Conservation (phyloP, 331 rosid species). For the Quercus lobata region DNA sequence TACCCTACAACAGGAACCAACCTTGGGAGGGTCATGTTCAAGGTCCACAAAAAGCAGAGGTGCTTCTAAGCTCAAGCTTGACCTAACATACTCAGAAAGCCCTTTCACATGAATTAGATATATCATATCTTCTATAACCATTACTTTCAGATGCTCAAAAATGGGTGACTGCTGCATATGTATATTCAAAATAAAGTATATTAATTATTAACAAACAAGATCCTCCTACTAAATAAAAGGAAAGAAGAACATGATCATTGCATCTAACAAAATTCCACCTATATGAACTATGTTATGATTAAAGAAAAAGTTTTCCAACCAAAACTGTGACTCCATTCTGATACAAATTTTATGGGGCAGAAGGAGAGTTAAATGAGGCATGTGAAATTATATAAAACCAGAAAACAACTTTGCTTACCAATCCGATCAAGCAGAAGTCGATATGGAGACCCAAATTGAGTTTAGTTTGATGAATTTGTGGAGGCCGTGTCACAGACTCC, state of each 20-base stretch:
- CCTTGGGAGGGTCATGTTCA: slow-evolving; percentile 73
- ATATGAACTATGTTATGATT: background rate
- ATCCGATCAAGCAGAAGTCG: background rate
- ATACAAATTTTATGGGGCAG: background rate
- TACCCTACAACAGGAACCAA: slow-evolving; percentile 10
- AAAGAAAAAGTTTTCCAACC: background rate
- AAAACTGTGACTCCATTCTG: background rate
- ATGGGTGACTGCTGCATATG: slow-evolving; percentile 40
- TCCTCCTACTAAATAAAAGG: background rate
- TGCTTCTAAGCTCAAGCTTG: slow-evolving; percentile 43
- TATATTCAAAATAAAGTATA: background rate
- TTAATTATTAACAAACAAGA: background rate
- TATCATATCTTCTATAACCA: slow-evolving; percentile 85
- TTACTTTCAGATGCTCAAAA: slow-evolving; percentile 54
- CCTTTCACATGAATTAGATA: slow-evolving; percentile 59
- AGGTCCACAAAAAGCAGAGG: slow-evolving; percentile 69
- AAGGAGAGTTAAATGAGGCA: background rate
- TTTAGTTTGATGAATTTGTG: background rate
- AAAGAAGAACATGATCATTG: background rate
- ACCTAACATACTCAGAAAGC: slow-evolving; percentile 39
- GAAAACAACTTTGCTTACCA: background rate
- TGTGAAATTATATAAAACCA: background rate
- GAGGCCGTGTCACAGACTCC: background rate
- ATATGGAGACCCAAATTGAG: background rate
- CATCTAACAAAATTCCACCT: background rate